Evolutionary conservation across 805 yeast genomes (phyloP), one percentile per base, ranked within the genome.

Genomic region (Saccharomycopsis oosterbeekiorum): DNA sequence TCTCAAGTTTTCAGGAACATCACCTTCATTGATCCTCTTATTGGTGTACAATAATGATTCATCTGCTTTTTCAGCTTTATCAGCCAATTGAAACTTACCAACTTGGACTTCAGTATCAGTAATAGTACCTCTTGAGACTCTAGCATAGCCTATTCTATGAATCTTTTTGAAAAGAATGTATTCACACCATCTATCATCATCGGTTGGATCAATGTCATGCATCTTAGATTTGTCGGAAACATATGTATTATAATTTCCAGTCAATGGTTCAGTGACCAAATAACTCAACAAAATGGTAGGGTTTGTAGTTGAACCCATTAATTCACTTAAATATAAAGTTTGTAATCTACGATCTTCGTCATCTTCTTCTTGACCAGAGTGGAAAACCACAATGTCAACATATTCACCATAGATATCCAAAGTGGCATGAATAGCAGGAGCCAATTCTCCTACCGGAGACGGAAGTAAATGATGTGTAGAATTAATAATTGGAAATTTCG

Each of bases 111-210:
- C 99, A 1, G 99, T 94, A 71, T 94, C 99, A 0, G 99, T 94
- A 67, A 94, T 92, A 0, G 97, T 85, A 9, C 94, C 89, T 70
- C 99, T 83, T 55, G 96, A 85, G 51, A 94, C 86, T 71, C 99
- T 84, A 0, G 98, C 98, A 71, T 94, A 94, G 2, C 96, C 98
- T 0, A 87, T 84, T 73, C 97, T 86, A 71, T 84, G 86, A 73
- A 94, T 76, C 63, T 87, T 85, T 72, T 92, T 88, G 81, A 87
- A 94, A 66, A 94, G 75, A 65, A 94, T 90, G 74, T 94, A 94
- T 75, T 94, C 96, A 75, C 99, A 94, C 99, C 99, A 94, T 75
- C 99, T 84, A 70, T 94, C 99, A 85, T 92, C 89, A 71, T 93
- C 97, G 8, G 86, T 78, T 54, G 92, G 86, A 72, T 94, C 99